phyloP scores from a whole-genome alignment of 1,139 yeast genomes.

The Kodamaea ohmeri region DNA sequence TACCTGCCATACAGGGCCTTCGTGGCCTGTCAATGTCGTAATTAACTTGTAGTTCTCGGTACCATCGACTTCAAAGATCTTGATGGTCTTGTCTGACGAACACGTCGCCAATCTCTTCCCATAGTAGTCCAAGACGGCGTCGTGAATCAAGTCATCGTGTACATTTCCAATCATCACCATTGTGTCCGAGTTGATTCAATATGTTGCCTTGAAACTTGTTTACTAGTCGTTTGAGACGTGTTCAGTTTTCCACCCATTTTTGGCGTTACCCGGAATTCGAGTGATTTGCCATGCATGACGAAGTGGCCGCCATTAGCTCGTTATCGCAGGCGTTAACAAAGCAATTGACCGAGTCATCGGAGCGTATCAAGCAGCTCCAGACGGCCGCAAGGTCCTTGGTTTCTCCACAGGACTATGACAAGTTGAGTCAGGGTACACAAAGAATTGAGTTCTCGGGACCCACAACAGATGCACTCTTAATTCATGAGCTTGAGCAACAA shows the following conservation, averaged over 20 bases:
- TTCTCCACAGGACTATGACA: conserved; percentile 18
- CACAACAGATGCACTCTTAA: conserved; percentile 13
- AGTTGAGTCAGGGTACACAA: conserved; percentile 6
- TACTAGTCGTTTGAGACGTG: conserved; percentile 13
- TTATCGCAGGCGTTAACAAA: conserved; percentile 22
- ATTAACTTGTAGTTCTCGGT: conserved; percentile 75
- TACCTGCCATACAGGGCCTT: conserved; percentile 99
- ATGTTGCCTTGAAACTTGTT: conserved; percentile 6
- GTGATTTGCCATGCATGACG: conserved; percentile 20
- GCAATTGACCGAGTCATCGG: conserved; percentile 23
- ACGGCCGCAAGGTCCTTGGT: conserved; percentile 23
- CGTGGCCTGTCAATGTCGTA: conserved; percentile 85
- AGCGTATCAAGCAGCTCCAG: conserved; percentile 22
- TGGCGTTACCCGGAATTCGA: conserved; percentile 11
- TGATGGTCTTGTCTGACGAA: conserved; percentile 91
- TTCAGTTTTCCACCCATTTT: conserved; percentile 8
- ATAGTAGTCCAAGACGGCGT: conserved; percentile 93
- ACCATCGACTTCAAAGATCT: conserved; percentile 82
- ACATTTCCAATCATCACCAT: conserved; percentile 79
- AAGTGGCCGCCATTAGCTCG: conserved; percentile 21
- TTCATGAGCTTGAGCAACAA: conserved; percentile 29
- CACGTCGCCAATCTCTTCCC: conserved; percentile 95
- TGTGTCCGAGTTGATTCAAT: conserved; percentile 1
- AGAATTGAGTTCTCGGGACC: not conserved
- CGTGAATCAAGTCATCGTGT: conserved; percentile 90